Percentiles rank a stretch among this genome's conserved stretches.
Evolutionary conservation across 176 grass and related monocot genomes (phyloP).

Genomic region (Avena eriantha): DNA sequence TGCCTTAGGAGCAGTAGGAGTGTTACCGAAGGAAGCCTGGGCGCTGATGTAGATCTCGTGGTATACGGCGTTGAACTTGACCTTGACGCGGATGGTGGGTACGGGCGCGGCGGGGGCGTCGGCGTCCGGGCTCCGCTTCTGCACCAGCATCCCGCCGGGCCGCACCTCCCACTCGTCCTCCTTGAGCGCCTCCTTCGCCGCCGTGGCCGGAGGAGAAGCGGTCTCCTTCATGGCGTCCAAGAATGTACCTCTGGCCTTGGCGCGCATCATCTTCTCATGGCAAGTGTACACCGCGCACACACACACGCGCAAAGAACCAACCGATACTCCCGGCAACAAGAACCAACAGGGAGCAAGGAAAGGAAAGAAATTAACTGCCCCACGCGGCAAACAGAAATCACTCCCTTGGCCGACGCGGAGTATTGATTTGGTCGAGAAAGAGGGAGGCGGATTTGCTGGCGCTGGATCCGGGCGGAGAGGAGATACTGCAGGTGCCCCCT

Average conservation of each 20-base stretch:
- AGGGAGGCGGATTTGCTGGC: slow-evolving; percentile 10
- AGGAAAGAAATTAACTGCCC: background rate
- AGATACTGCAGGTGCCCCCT: slow-evolving; percentile 34
- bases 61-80: slow-evolving; percentile 75
- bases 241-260: slow-evolving; percentile 53
- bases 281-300: background rate
- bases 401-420: background rate
- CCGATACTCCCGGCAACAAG: background rate
- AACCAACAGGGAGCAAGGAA: background rate
- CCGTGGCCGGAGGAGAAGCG: background rate
- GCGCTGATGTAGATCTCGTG: slow-evolving; percentile 98
- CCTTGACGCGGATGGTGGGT: slow-evolving; percentile 85
- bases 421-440: background rate
- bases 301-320: background rate
- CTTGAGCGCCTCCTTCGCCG: slow-evolving; percentile 20
- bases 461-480: slow-evolving; percentile 33
- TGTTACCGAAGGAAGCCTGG: slow-evolving; percentile 87
- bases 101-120: slow-evolving; percentile 61
- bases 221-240: slow-evolving; percentile 60
- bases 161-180: slow-evolving; percentile 89
- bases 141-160: slow-evolving; percentile 91
- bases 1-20: slow-evolving; percentile 20
- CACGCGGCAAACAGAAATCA: background rate
- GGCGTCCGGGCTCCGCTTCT: slow-evolving; percentile 67
- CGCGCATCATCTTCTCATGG: slow-evolving; percentile 85